Base-by-base conservation (phyloP, 2,329 filamentous ascomycete genomes). In the Alternaria hordeiaustralica region DNA sequence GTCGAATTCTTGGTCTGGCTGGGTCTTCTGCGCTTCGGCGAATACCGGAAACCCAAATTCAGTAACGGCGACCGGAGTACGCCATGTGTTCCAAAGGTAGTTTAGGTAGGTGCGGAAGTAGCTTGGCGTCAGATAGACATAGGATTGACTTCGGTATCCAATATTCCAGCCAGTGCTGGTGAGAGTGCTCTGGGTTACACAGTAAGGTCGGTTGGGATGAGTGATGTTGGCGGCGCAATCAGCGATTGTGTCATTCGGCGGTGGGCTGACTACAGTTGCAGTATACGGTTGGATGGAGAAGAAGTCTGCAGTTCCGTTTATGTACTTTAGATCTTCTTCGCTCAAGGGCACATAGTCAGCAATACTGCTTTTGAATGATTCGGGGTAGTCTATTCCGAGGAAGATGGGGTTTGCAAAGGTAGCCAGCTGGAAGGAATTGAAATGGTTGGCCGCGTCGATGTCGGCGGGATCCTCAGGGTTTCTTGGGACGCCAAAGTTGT, bases 31-130 rank as follows among this genome's bases (percentile, higher is more conserved):
- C 21, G 77, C 77, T 68, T 87, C 86, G 9, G 70, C 82, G 53
- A 82, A 86, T 0, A 87, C 82, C 5, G 86, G 85, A 70, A 87
- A 89, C 0, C 87, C 87, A 65, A 88, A 88, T 70, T 89, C 87
- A 7, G 83, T 82, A 6, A 88, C 76, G 21, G 80, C 78, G 8
- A 86, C 78, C 0, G 85, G 84, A 0, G 76, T 72, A 30, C 77
- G 82, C 80, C 85, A 90, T 0, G 85, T 88, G 74, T 88, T 88
- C 81, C 84, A 87, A 3, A 90, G 77, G 69, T 89, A 89, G 66
- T 81, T 84, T 5, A 88, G 79, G 65, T 86, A 85, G 57, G 80
- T 82, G 56, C 86, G 82, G n/a, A 90, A 82, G 67, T 87, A 89
- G 3, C 81, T 82, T 0, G 87, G 88, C 0, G 88, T 86, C 33